These are phyloP conservation scores for Colletotrichum viniferum DNA, from an alignment of 2,329 filamentous ascomycete genomes.

Conservation along the genomic window DNA sequence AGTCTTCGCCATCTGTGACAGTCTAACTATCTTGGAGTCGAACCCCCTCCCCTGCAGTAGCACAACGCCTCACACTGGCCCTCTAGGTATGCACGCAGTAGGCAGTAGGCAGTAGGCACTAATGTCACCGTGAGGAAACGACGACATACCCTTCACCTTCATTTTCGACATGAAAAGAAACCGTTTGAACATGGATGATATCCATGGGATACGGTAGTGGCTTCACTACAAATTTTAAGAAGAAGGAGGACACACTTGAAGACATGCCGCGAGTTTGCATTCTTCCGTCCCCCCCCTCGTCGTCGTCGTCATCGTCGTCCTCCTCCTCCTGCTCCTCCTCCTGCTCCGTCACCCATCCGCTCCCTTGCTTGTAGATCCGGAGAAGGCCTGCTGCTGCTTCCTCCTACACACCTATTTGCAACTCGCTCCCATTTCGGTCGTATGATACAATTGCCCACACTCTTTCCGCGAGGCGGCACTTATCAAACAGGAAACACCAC, in stretches of 20 bases:
- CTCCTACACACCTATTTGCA: background rate
- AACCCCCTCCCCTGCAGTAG: background rate
- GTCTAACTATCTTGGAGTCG: background rate
- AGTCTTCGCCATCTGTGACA: constrained; percentile 5
- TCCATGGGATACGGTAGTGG: background rate
- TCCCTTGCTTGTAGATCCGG: background rate
- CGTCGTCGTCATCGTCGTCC: too few species aligned
- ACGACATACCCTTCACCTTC: background rate
- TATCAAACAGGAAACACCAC: constrained; percentile 10
- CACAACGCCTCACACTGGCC: background rate
- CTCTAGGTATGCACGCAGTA: too few species aligned
- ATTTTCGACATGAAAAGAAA: background rate
- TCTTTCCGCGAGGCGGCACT: background rate
- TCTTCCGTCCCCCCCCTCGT: background rate
- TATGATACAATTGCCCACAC: background rate
- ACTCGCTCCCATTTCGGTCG: background rate
- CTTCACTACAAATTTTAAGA: background rate
- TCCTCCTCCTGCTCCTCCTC: background rate
- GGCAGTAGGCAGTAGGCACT: too few species aligned
- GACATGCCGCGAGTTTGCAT: background rate
- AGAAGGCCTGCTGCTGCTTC: background rate
- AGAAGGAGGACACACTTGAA: background rate
- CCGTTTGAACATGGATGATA: background rate
- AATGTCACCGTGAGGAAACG: background rate
- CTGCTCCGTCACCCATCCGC: background rate